Base-by-base conservation (phyloP, 2,329 filamentous ascomycete genomes). In the Penicillium rolfsii region DNA sequence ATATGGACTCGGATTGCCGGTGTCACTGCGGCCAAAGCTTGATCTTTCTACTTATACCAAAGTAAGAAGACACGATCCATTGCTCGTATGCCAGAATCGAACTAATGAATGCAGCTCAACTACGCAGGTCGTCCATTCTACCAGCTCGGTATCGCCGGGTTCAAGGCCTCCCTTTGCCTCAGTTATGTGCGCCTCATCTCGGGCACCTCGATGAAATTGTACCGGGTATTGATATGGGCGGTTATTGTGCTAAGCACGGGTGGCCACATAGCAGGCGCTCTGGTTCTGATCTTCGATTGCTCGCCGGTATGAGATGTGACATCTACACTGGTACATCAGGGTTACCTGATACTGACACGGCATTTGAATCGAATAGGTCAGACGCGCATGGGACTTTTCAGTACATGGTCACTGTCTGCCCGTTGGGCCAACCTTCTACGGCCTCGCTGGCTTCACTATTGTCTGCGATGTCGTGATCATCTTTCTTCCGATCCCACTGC, bases 81-180 rank as follows among this genome's bases (percentile, higher is more conserved):
- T 52, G 4, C 30, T 36, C 19, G 28, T n/a, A 24, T 16, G 7
- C n/a, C 26, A 7, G 5, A 2, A 19, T 28, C 3, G 12, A n/a
- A 43, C 22, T 19, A 57, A 40, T 26, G 36, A 19, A 52, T 11
- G 16, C 68, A 81, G 57, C 73, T 83, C 67, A 85, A 85, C 68
- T 85, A 79, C 63, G 81, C 80, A 5, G 83, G 83, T 1, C 78
- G 83, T 2, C 83, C 83, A 0, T 79, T 85, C 48, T 85, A 85
- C 61, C 82, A 85, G 62, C 53, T 84, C 7, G 83, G 83, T 40
- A 83, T 85, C 69, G 81, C 81, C 61, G 83, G 83, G 59, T 85
- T 85, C 77, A 85, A 85, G 67, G 79, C 84, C 30, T 82, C 83
- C 0, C 73, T 85, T 2, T 74, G 83, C 59, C 79, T 85, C 65